Base-by-base conservation (phyloP, 1,284 basidiomycete genomes). In the Sanghuangporus sanghuang region DNA sequence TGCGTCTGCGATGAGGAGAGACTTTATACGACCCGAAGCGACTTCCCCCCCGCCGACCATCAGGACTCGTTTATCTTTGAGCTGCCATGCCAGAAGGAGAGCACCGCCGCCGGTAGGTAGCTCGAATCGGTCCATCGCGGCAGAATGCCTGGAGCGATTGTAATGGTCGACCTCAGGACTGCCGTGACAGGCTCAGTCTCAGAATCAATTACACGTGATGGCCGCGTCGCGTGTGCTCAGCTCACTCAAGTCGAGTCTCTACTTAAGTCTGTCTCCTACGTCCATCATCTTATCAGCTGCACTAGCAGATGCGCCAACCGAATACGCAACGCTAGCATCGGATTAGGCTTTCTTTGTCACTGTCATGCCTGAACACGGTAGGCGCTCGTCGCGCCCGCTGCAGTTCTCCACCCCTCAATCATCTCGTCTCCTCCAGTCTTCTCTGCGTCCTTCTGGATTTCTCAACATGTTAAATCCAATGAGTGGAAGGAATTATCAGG, bases 1-100 rank as follows among this genome's bases (percentile, higher is more conserved):
- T 7, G 84, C 85, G 69, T 86, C 82, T 48, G 86, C 82, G 63
- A 77, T 75, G 69, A 92, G 81, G 70, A 90, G 81, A 62, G 87
- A 87, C 68, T 87, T 83, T 66, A 94, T 82, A 66, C 93, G 85
- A 60, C 90, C 85, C 1, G 87, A 90, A 42, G 90, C 93, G 53
- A 96, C 89, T 67, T 90, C 86, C 52, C 93, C 95, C n/a, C 93
- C 93, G 61, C 96, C 93, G 67, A 96, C 84, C 69, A 96, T 83
- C 69, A 97, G 86, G 21, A 96, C 93, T 53, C 79, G 79, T 72
- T 89, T 92, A 68, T 82, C 78, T 68, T 89, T 90, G 73, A 96
- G 86, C 74, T 94, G 89, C 86, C 93, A 94, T 35, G 96, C 95
- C 65, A 95, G 77, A 52, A 93, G 79, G 57, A 98, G 83, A 6